Percentiles rank a stretch among this genome's conserved stretches.
These are phyloP conservation scores for Lindgomyces ingoldianus DNA, from an alignment of 495 filamentous ascomycete species.

Conservation along the genomic window DNA sequence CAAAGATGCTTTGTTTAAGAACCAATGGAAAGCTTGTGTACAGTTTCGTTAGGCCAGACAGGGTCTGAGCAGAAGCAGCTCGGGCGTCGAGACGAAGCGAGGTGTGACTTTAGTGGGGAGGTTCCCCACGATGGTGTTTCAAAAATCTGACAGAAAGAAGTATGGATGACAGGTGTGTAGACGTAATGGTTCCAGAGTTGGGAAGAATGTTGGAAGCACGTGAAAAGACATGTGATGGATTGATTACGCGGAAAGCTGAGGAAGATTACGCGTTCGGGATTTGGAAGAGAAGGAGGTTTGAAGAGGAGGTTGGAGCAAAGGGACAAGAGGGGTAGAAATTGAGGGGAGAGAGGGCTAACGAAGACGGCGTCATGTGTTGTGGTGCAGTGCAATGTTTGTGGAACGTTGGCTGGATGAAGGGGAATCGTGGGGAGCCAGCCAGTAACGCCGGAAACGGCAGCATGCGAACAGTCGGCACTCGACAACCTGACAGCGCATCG, in stretches of 20 bases:
- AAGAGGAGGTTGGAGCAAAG: slow-evolving; percentile 13
- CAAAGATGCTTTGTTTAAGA: slow-evolving; percentile 58
- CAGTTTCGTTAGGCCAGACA: not conserved
- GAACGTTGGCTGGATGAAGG: slow-evolving; percentile 4
- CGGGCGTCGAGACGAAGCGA: not conserved
- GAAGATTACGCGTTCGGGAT: slow-evolving; percentile 28
- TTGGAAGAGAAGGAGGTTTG: slow-evolving; percentile 1
- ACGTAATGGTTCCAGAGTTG: not conserved
- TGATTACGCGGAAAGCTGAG: not conserved
- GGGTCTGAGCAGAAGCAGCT: slow-evolving; percentile 30
- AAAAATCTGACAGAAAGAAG: not conserved
- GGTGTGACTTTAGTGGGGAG: not conserved
- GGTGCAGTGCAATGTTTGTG: slow-evolving; percentile 20
- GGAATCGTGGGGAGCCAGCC: not conserved
- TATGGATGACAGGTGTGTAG: not conserved
- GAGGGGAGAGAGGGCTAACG: slow-evolving; percentile 23
- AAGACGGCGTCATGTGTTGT: slow-evolving; percentile 14
- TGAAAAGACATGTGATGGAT: not conserved
- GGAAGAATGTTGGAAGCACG: slow-evolving; percentile 1
- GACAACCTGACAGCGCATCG: not conserved
- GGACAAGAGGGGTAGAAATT: slow-evolving; percentile 5
- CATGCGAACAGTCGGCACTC: not conserved
- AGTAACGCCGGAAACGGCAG: slow-evolving; percentile 3
- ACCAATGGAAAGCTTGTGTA: slow-evolving; percentile 47
- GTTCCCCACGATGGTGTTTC: not conserved